Percentiles rank a stretch among this genome's conserved stretches.
phyloP scores from a whole-genome alignment of 2,329 filamentous ascomycete genomes.

The Neonectria sp. region DNA sequence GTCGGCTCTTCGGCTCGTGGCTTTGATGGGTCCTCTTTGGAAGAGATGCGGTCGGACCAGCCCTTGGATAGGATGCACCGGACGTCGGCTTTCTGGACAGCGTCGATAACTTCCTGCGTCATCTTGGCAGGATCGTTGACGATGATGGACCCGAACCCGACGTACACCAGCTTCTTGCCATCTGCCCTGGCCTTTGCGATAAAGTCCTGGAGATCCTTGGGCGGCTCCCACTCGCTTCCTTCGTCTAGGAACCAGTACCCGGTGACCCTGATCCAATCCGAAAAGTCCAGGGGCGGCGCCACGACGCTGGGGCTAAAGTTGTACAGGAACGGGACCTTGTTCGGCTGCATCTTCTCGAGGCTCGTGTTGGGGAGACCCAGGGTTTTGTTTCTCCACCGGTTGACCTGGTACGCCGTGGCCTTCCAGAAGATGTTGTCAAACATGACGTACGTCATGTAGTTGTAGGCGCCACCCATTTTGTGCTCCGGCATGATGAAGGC shows the following conservation, averaged over 20 bases:
- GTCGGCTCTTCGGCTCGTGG: conserved; percentile 74
- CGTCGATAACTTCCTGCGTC: conserved; percentile 93
- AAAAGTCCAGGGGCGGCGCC: conserved; percentile 94
- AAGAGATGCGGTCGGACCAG: conserved; percentile 86
- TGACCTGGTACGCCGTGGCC: conserved; percentile 90
- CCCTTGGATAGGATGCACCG: conserved; percentile 96
- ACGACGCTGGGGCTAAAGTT: conserved; percentile 97
- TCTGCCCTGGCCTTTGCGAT: conserved; percentile 87
- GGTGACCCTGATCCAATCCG: conserved; percentile 97
- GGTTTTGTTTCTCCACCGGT: conserved; percentile 89
- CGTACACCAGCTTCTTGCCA: conserved; percentile 93
- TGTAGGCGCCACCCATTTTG: conserved; percentile 96
- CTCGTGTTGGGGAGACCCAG: conserved; percentile 85
- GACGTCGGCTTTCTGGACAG: conserved; percentile 91
- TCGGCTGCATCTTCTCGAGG: conserved; percentile 92
- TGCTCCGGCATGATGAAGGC: conserved; percentile 94
- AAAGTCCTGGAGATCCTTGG: conserved; percentile 82
- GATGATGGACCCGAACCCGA: conserved; percentile 97
- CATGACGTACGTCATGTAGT: conserved; percentile 94
- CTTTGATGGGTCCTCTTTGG: conserved; percentile 59
- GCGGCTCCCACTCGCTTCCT: conserved; percentile 77
- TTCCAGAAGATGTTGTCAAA: conserved; percentile 99
- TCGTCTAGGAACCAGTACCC: conserved; percentile 99
- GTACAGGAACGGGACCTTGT: conserved; percentile 98
- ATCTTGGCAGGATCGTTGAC: conserved; percentile 90